phyloP scores from a whole-genome alignment of 768 basidiomycete species.

The Holtermannia corniformis region DNA sequence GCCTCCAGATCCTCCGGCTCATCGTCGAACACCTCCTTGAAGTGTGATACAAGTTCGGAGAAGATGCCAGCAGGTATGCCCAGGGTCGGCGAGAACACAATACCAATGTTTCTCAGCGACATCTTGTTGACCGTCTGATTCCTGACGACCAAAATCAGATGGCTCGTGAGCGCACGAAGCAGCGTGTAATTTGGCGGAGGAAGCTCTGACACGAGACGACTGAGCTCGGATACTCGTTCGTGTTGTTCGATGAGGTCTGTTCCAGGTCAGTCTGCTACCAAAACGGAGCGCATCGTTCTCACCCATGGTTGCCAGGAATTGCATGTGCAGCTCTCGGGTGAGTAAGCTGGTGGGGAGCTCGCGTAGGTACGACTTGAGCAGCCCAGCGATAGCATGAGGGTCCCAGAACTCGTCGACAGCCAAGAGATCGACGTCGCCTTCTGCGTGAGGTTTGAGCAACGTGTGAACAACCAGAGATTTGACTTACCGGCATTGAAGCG shows the following conservation, averaged over 20 bases:
- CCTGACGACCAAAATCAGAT: slow-evolving; percentile 88
- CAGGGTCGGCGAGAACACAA: slow-evolving; percentile 94
- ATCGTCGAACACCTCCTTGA: slow-evolving; percentile 86
- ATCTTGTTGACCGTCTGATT: slow-evolving; percentile 89
- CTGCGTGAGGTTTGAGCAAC: slow-evolving; percentile 49
- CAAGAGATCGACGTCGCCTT: slow-evolving; percentile 90
- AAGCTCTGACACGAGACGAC: slow-evolving; percentile 71
- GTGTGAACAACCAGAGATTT: not conserved
- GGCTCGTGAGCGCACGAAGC: slow-evolving; percentile 84
- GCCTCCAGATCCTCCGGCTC: slow-evolving; percentile 34
- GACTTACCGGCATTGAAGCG: slow-evolving; percentile 76
- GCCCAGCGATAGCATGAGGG: slow-evolving; percentile 90
- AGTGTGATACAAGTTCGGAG: slow-evolving; percentile 86
- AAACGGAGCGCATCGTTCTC: slow-evolving; percentile 37
- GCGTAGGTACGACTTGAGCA: slow-evolving; percentile 85
- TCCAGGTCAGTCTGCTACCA: not conserved
- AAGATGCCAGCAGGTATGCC: slow-evolving; percentile 98
- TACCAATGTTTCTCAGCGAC: slow-evolving; percentile 97
- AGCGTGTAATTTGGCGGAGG: slow-evolving; percentile 90
- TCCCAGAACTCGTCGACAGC: slow-evolving; percentile 89
- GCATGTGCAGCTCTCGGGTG: slow-evolving; percentile 80
- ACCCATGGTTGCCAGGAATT: slow-evolving; percentile 90
- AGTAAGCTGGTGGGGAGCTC: slow-evolving; percentile 88
- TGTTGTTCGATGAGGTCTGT: slow-evolving; percentile 79
- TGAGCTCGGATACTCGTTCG: slow-evolving; percentile 79